Evolutionary conservation across 208 protist genomes (phyloP), one percentile per base, ranked within the genome.

Genomic region (Trypanosoma rangeli): DNA sequence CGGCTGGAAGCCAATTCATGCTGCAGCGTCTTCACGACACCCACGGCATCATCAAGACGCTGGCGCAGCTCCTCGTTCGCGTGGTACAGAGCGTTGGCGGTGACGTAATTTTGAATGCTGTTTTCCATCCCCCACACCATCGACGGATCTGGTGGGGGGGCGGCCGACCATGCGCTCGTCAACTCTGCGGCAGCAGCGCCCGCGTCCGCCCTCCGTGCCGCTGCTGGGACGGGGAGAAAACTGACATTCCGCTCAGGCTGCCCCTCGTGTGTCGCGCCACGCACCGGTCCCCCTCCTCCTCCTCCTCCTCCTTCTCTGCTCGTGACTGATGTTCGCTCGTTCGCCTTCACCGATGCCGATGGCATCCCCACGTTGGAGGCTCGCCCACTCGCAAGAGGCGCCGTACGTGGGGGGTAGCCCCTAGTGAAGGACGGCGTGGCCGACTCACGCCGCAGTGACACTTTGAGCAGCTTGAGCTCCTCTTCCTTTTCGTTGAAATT

Each of bases 51-150:
- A 18, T 88, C 81, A 26, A 94, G 77, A 68, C 90, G 82, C 18
- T 84, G 81, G 20, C 86, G 92, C 54, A 97, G 74, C 69, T 94
- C 83, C 80, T 94, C 87, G 75, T 94, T 97, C 35, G 89, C 83
- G 67, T 94, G 82, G 72, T 93, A 93, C 29, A 97, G 81, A 16
- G 87, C 89, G 50, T 79, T 90, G 7, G 89, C 87, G 22, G 84
- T 83, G n/a, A 93, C 82, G 54, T 90, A 93, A 62, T 89, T 88
- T 53, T 90, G 84, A 22, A 91, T 63, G 62, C 82, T 90, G 57
- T 80, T 84, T 63, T 97, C 92, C 39, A 84, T 85, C 13, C 92
- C 92, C 89, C 92, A 97, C 46, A 97, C 81, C 86, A 97, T 89
- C 1, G 84, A 76, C 0, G 89, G 92, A 66, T 97, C 92, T 1